Evolutionary conservation across 2,329 filamentous ascomycete species (phyloP).

Genomic region (Cercospora berteroae): DNA sequence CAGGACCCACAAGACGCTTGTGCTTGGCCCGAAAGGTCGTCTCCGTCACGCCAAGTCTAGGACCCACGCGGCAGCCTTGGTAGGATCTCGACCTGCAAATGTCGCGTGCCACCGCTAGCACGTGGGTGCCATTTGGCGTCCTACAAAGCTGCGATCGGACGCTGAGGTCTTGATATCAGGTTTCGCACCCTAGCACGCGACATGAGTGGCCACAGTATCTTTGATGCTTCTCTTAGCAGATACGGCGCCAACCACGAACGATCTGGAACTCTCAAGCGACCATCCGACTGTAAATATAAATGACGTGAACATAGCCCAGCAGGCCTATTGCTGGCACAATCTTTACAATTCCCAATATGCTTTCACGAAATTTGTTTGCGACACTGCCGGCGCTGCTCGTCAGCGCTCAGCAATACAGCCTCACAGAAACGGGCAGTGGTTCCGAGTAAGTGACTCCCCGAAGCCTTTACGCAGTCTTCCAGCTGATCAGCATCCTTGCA

Average conservation of each 20-base stretch:
- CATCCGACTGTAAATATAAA: not conserved
- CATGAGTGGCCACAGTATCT: not conserved
- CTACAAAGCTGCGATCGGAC: not conserved
- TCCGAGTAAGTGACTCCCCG: not conserved
- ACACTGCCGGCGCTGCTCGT: not conserved
- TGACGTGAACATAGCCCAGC: not conserved
- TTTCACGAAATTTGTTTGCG: not conserved
- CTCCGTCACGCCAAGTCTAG: not conserved
- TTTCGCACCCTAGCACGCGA: not conserved
- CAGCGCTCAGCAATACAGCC: constrained; percentile 5
- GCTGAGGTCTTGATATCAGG: not conserved
- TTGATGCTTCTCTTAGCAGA: not conserved
- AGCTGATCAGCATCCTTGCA: not conserved
- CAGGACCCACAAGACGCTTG: not conserved
- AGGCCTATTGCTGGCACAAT: not conserved
- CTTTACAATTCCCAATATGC: not conserved
- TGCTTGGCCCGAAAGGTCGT: not conserved
- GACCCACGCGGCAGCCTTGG: not conserved
- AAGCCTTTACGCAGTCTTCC: not conserved
- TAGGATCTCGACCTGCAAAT: not conserved
- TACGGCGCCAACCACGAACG: not conserved
- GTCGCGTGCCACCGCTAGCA: not conserved
- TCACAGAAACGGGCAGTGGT: constrained; percentile 7
- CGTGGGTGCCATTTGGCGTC: not conserved
- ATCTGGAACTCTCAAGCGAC: not conserved